Conservation (phyloP, 2,329 filamentous ascomycete genomes). For the Paecilomyces sp. region DNA sequence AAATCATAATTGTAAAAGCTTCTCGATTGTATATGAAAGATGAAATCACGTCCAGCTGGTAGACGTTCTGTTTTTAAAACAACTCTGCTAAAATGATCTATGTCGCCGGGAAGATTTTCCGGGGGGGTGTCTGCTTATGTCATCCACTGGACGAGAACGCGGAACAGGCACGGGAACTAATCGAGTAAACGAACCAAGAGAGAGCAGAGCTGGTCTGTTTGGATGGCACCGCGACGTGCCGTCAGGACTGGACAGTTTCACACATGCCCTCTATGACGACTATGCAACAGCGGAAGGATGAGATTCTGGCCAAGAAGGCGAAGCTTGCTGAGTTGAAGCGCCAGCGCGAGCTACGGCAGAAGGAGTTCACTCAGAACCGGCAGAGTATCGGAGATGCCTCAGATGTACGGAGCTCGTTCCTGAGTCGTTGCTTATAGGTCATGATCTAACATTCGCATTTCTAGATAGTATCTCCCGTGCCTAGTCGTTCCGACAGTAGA, state of each 20-base stretch:
- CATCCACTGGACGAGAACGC: slow-evolving; percentile 16
- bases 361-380: slow-evolving; percentile 63
- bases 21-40: no score
- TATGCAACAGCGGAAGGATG: slow-evolving; percentile 73
- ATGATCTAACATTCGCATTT: slow-evolving; percentile 7
- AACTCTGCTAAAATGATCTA: background rate
- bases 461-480: slow-evolving; percentile 62
- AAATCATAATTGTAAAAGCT: no score
- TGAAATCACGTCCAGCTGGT: no score
- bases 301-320: slow-evolving; percentile 93
- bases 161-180: background rate
- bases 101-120: slow-evolving; percentile 35
- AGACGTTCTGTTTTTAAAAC: no score
- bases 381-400: slow-evolving; percentile 60
- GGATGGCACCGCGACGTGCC: background rate
- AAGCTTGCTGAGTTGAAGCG: slow-evolving; percentile 95
- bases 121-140: slow-evolving; percentile 31
- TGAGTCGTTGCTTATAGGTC: slow-evolving; percentile 1
- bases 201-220: background rate
- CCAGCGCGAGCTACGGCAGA: slow-evolving; percentile 76
- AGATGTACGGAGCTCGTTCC: slow-evolving; percentile 54
- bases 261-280: slow-evolving; percentile 18
- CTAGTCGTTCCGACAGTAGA: slow-evolving; percentile 56
- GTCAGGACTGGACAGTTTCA: background rate
- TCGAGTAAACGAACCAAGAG: background rate